Conservation (phyloP, 73 alveolate species). For the Effrenium voratum region DNA sequence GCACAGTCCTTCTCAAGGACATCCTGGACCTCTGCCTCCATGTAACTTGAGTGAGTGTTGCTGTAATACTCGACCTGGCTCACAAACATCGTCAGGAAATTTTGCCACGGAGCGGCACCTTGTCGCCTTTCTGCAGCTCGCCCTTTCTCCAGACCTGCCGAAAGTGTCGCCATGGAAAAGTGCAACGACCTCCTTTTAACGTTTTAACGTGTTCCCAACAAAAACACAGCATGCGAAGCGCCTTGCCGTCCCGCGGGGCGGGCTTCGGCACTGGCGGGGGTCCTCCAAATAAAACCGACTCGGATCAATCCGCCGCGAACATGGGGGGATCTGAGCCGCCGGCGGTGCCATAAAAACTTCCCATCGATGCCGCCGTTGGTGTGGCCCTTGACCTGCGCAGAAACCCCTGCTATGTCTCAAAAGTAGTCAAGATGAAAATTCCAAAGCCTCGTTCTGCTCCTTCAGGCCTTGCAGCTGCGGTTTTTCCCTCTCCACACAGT, state of each 20-base stretch:
- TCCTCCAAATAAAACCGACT: too few relatives aligned
- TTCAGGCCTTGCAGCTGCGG: too few relatives aligned
- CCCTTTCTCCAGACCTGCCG: neutral
- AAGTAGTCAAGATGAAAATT: too few relatives aligned
- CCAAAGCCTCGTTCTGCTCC: too few relatives aligned
- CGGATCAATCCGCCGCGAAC: too few relatives aligned
- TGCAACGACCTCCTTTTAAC: neutral
- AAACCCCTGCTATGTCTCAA: neutral
- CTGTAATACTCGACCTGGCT: constrained; percentile 46
- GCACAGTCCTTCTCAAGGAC: neutral
- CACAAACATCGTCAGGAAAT: neutral
- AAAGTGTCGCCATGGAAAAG: neutral
- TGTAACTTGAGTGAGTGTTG: neutral
- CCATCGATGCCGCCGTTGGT: too few relatives aligned
- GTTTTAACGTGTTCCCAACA: neutral
- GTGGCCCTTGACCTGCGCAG: neutral
- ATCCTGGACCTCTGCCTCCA: neutral
- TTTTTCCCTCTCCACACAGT: too few relatives aligned
- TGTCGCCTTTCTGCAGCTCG: neutral
- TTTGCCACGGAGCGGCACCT: neutral
- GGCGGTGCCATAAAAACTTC: too few relatives aligned
- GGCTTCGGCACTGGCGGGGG: too few relatives aligned
- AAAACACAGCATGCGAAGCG: neutral
- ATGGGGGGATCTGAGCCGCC: too few relatives aligned
- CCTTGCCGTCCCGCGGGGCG: neutral